These are phyloP conservation scores for Macroventuria anomochaeta DNA, from an alignment of 2,329 filamentous ascomycete genomes.

Conservation along the genomic window DNA sequence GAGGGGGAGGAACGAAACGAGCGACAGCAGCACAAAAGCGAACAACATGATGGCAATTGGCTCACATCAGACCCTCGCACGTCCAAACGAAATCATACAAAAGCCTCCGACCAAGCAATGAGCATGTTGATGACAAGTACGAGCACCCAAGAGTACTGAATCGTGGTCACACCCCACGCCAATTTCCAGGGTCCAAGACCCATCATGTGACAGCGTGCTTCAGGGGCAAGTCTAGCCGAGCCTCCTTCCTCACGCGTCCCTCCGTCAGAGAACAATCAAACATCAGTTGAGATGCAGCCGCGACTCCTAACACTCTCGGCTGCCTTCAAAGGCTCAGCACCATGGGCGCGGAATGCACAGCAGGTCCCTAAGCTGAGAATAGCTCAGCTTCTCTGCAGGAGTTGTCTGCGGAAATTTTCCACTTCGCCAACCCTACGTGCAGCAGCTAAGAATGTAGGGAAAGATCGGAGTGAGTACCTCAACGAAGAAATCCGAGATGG, in stretches of 20 bases:
- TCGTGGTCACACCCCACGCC: conserved; percentile 29
- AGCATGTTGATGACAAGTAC: conserved; percentile 19
- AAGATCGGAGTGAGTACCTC: conserved; percentile 30
- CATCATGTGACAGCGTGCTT: conserved; percentile 9
- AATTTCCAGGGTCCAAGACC: conserved; percentile 1
- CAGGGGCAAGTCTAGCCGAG: conserved; percentile 32
- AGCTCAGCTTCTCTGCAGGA: conserved; percentile 32
- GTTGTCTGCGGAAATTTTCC: conserved; percentile 42
- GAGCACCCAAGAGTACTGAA: conserved; percentile 15
- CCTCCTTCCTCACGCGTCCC: conserved; percentile 19
- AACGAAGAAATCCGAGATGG: too few relatives aligned
- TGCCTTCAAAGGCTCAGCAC: conserved; percentile 26
- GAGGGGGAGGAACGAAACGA: conserved; percentile 34
- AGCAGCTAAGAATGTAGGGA: conserved; percentile 27
- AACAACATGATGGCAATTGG: conserved; percentile 25
- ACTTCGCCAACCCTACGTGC: conserved; percentile 33
- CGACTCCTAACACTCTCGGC: conserved; percentile 30
- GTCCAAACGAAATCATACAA: conserved; percentile 3
- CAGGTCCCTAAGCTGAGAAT: conserved; percentile 10
- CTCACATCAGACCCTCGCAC: conserved; percentile 23
- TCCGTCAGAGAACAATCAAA: not conserved
- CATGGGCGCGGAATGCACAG: conserved; percentile 9
- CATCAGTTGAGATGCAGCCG: conserved; percentile 36
- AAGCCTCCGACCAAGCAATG: conserved; percentile 1
- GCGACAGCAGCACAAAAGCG: conserved; percentile 29